Conservation (phyloP, 2,329 filamentous ascomycete species). For the Botrytis medusae region DNA sequence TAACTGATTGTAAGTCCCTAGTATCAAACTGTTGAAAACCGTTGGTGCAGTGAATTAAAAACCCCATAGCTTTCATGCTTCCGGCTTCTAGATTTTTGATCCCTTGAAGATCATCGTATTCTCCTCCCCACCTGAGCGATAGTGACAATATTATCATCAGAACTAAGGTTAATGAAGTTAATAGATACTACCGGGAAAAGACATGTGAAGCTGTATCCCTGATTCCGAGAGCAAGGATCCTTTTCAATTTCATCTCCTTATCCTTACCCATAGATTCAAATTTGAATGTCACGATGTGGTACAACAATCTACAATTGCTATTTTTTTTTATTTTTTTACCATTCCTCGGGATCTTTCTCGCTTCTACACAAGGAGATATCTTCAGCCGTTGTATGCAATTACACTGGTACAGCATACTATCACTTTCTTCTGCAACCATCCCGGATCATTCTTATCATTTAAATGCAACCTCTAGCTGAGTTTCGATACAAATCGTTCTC, state of each 20-base stretch:
- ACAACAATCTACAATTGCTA: neutral
- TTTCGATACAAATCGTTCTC: slow-evolving; percentile 14
- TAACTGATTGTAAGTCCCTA: slow-evolving; percentile 10
- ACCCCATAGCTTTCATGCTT: slow-evolving; percentile 16
- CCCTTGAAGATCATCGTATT: slow-evolving; percentile 18
- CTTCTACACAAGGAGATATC: slow-evolving; percentile 16
- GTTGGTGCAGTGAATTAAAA: slow-evolving; percentile 14
- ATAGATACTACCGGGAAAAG: slow-evolving; percentile 4
- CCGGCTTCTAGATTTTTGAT: slow-evolving; percentile 8
- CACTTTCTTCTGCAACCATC: slow-evolving; percentile 9
- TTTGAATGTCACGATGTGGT: slow-evolving; percentile 18
- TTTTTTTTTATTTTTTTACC: slow-evolving; percentile 1
- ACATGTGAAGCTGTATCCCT: slow-evolving; percentile 11
- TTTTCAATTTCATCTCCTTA: neutral
- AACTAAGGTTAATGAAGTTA: neutral
- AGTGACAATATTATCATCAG: slow-evolving; percentile 1
- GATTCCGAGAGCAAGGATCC: slow-evolving; percentile 16
- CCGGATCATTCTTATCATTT: slow-evolving; percentile 12
- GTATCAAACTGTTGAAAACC: neutral
- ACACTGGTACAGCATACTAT: slow-evolving; percentile 18
- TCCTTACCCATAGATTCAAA: slow-evolving; percentile 7
- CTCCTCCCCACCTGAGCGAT: slow-evolving; percentile 6
- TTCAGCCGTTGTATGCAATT: slow-evolving; percentile 17
- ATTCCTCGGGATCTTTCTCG: slow-evolving; percentile 18
- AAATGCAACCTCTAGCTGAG: slow-evolving; percentile 1